Evolutionary conservation across 2,329 filamentous ascomycete genomes (phyloP).

Genomic region (Aspergillus tubingensis): DNA sequence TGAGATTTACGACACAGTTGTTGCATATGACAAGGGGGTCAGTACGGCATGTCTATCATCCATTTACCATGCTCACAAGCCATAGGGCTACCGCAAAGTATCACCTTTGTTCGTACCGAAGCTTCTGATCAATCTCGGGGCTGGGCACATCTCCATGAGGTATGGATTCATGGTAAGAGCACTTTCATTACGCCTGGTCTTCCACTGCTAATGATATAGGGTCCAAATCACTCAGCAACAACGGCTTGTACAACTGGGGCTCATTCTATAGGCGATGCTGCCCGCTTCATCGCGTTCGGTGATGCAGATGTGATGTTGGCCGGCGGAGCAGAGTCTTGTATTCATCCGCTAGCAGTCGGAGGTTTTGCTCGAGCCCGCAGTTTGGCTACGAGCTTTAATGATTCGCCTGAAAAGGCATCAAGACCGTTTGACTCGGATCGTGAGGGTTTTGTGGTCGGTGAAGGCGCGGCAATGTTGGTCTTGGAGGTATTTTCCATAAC

Average conservation of each 20-base stretch:
- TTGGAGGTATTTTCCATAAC: constrained; percentile 61
- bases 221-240: constrained; percentile 88
- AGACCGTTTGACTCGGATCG: constrained; percentile 82
- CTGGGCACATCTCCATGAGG: constrained; percentile 91
- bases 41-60: constrained; percentile 31
- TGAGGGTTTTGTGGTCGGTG: constrained; percentile 86
- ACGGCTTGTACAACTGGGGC: constrained; percentile 96
- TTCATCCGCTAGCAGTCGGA: constrained; percentile 88
- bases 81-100: constrained; percentile 84
- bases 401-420: constrained; percentile 69
- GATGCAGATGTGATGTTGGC: constrained; percentile 95
- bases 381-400: constrained; percentile 78
- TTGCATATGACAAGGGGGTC: constrained; percentile 74
- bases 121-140: constrained; percentile 90
- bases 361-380: constrained; percentile 89
- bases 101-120: constrained; percentile 92
- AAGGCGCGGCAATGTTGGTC: constrained; percentile 84
- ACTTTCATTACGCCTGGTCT: constrained; percentile 15
- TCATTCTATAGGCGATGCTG: constrained; percentile 90
- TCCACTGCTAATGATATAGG: constrained; percentile 46
- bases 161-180: constrained; percentile 68
- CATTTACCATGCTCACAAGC: constrained; percentile 13
- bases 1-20: constrained; percentile 80
- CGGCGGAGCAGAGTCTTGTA: constrained; percentile 92
- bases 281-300: constrained; percentile 85